A percentile compares a stretch with the other conserved stretches of the same genome.
Evolutionary conservation across 2,329 filamentous ascomycete genomes (phyloP).

Genomic region (Cordyceps cicadae): DNA sequence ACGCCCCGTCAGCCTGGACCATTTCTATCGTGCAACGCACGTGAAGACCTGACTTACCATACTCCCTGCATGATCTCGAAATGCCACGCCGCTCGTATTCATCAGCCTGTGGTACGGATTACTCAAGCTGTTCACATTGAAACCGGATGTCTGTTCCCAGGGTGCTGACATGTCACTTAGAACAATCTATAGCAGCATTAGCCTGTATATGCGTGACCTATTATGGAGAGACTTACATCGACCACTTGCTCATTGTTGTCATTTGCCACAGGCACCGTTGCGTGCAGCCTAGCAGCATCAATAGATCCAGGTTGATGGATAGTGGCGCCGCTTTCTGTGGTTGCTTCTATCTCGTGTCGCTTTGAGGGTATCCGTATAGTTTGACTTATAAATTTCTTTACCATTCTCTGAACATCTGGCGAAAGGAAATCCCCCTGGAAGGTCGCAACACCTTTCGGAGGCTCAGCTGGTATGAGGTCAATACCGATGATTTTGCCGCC

Average conservation of each 20-base stretch:
- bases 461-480: conserved; percentile 86
- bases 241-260: conserved; percentile 39
- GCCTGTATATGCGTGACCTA: not conserved
- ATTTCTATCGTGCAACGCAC: not conserved
- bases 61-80: conserved; percentile 84
- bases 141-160: conserved; percentile 75
- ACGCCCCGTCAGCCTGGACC: not conserved
- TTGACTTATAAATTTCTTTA: conserved; percentile 66
- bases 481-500: conserved; percentile 78
- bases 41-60: conserved; percentile 58
- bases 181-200: conserved; percentile 52
- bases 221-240: conserved; percentile 46
- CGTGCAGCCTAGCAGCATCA: conserved; percentile 51
- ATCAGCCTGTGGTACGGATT: conserved; percentile 97
- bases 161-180: conserved; percentile 98
- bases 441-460: conserved; percentile 82
- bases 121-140: conserved; percentile 84
- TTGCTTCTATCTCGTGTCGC: conserved; percentile 10
- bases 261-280: conserved; percentile 23
- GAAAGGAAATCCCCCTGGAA: conserved; percentile 93
- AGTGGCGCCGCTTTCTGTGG: conserved; percentile 13
- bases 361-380: conserved; percentile 16
- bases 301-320: conserved; percentile 50
- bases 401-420: conserved; percentile 61
- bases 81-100: conserved; percentile 87